Evolutionary conservation across 495 filamentous ascomycete species (phyloP).

Genomic region (Trypethelium eluteriae): DNA sequence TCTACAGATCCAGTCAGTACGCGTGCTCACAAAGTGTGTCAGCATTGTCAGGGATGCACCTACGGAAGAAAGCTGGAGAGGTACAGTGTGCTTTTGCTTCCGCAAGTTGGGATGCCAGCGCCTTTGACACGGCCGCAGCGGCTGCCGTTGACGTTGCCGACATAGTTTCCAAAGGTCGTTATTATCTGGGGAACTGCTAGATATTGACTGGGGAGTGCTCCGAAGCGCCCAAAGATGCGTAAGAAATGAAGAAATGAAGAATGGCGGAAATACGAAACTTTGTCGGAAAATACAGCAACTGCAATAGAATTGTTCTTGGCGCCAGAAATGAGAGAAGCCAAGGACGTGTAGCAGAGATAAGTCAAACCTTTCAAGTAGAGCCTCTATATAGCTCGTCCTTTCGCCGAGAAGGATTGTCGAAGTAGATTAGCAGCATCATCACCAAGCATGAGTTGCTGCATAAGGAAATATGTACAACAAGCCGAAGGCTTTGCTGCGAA

Average conservation of each 20-base stretch:
- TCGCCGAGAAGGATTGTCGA: not conserved
- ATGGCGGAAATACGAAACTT: not conserved
- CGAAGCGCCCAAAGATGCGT: no score
- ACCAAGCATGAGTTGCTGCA: not conserved
- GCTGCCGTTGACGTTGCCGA: not conserved
- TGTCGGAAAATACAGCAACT: not conserved
- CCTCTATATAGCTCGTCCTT: not conserved
- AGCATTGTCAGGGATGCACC: not conserved
- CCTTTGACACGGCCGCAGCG: conserved; percentile 1
- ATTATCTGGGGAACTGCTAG: not conserved
- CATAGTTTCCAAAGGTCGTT: not conserved
- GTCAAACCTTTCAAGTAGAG: no score
- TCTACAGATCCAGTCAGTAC: not conserved
- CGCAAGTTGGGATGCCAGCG: not conserved
- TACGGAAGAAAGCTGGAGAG: not conserved
- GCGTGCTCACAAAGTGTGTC: not conserved
- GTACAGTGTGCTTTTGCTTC: conserved; percentile 4
- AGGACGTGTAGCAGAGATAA: not conserved
- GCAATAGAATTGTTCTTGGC: no score
- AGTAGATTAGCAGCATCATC: not conserved
- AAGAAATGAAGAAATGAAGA: no score
- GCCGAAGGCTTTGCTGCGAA: not conserved
- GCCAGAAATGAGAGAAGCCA: not conserved
- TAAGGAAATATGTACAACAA: not conserved
- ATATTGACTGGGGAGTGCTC: no score